These are phyloP conservation scores for Bacidia gigantensis DNA, from an alignment of 495 filamentous ascomycete genomes.

Conservation along the genomic window DNA sequence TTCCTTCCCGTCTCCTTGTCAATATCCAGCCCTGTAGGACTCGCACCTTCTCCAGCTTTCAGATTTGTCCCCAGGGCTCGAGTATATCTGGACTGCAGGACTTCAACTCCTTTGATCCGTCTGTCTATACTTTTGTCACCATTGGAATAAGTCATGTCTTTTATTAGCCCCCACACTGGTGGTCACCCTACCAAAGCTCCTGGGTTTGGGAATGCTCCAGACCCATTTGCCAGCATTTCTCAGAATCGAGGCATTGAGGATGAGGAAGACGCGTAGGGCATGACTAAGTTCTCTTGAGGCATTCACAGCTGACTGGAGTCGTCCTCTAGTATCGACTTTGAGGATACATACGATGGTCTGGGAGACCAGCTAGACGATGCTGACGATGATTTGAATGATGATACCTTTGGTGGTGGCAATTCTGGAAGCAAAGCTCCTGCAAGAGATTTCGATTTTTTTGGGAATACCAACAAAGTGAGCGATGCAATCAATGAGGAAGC, in stretches of 20 bases:
- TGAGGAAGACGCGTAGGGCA: slow-evolving; percentile 59
- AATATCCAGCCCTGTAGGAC: too few relatives aligned
- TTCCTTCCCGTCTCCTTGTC: too few relatives aligned
- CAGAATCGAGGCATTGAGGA: slow-evolving; percentile 29
- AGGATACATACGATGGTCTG: slow-evolving; percentile 95
- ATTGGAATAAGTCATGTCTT: slow-evolving; percentile 46
- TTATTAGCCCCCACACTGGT: slow-evolving; percentile 38
- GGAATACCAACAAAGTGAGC: slow-evolving; percentile 72
- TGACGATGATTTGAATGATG: slow-evolving; percentile 91
- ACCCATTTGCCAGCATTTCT: slow-evolving; percentile 80
- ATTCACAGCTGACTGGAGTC: neutral
- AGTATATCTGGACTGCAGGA: too few relatives aligned
- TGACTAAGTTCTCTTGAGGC: neutral
- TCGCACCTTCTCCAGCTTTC: too few relatives aligned
- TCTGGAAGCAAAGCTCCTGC: slow-evolving; percentile 41
- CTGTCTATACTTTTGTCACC: too few relatives aligned
- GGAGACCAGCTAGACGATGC: slow-evolving; percentile 86
- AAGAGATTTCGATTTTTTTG: slow-evolving; percentile 96
- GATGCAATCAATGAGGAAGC: slow-evolving; percentile 83
- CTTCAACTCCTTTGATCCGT: too few relatives aligned
- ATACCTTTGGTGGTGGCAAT: slow-evolving; percentile 69
- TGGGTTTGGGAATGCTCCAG: slow-evolving; percentile 72
- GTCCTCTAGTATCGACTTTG: slow-evolving; percentile 62
- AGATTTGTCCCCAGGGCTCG: too few relatives aligned
- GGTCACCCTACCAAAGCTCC: slow-evolving; percentile 33